Conservation (phyloP, 192 early-diverging fungal species). For the Rhizoclosmatium sp. region DNA sequence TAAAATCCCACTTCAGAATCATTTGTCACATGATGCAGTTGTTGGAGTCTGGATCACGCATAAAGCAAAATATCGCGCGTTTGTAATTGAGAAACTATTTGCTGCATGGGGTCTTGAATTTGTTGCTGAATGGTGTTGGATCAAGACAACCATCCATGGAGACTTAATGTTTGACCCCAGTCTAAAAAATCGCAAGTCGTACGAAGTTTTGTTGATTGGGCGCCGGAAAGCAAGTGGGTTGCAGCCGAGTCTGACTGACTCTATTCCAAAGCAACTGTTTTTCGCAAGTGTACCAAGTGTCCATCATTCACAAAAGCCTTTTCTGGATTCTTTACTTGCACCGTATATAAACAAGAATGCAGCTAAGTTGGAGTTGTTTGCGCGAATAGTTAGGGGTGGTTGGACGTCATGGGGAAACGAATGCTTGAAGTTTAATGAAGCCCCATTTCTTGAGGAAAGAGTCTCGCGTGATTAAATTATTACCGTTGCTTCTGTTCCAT, state of each 20-base stretch:
- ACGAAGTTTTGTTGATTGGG: constrained; percentile 69
- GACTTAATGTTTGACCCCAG: constrained; percentile 45
- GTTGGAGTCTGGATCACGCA: constrained; percentile 80
- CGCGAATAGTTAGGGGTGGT: constrained; percentile 61
- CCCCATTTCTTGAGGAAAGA: constrained; percentile 28
- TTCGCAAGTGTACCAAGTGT: constrained; percentile 64
- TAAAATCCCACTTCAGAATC: constrained; percentile 60
- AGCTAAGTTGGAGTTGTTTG: constrained; percentile 71
- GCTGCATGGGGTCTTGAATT: constrained; percentile 64
- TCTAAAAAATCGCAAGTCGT: constrained; percentile 64
- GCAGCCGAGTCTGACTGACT: not conserved
- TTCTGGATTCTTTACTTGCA: constrained; percentile 52
- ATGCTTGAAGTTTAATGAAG: constrained; percentile 64
- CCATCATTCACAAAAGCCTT: constrained; percentile 72
- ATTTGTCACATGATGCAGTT: constrained; percentile 49
- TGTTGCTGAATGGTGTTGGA: constrained; percentile 70
- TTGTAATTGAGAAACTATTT: constrained; percentile 73
- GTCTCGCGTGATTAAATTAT: not conserved
- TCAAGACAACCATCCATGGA: constrained; percentile 63
- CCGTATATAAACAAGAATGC: constrained; percentile 39
- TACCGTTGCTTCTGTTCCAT: too few relatives aligned
- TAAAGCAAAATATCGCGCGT: constrained; percentile 62
- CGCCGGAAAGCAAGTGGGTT: not conserved
- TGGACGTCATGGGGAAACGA: constrained; percentile 80
- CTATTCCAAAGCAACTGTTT: constrained; percentile 37